A percentile compares a stretch with the other conserved stretches of the same genome.
Evolutionary conservation across 1,284 basidiomycete species (phyloP).

Genomic region (Chondrostereum purpureum): DNA sequence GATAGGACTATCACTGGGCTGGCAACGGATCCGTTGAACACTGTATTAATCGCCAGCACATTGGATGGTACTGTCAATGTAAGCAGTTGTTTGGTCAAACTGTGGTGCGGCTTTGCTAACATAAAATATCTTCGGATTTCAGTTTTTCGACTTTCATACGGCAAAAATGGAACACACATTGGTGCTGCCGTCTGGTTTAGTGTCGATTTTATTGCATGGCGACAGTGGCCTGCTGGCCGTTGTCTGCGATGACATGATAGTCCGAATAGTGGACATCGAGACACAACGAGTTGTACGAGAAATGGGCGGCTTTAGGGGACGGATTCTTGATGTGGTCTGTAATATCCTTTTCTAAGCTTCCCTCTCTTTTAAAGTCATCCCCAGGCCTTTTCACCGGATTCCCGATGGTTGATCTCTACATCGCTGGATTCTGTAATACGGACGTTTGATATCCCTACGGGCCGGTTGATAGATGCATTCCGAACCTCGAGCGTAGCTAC

Average conservation of each 20-base stretch:
- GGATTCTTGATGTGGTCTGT: constrained; percentile 79
- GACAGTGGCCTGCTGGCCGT: constrained; percentile 85
- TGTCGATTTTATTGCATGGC: constrained; percentile 73
- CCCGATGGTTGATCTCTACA: constrained; percentile 85
- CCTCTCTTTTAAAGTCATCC: constrained; percentile 5
- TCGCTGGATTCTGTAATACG: constrained; percentile 90
- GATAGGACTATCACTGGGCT: constrained; percentile 76
- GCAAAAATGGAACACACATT: constrained; percentile 67
- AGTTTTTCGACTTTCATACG: constrained; percentile 97
- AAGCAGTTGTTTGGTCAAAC: constrained; percentile 33
- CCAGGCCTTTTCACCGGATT: constrained; percentile 89
- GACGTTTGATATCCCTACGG: constrained; percentile 95
- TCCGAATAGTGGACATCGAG: constrained; percentile 90
- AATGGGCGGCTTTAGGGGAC: constrained; percentile 72
- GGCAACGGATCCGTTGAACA: constrained; percentile 83
- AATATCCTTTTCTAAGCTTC: constrained; percentile 4
- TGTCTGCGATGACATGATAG: constrained; percentile 78
- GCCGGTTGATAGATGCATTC: constrained; percentile 89
- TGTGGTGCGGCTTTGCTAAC: not conserved
- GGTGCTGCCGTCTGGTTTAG: constrained; percentile 61
- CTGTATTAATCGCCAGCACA: constrained; percentile 75
- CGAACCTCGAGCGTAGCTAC: constrained; percentile 86
- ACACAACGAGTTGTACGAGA: constrained; percentile 85
- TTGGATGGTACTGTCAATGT: constrained; percentile 87
- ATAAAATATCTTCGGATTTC: constrained; percentile 5